Base-by-base conservation (phyloP, 2,329 filamentous ascomycete genomes). In the Talaromyces verruculosus region DNA sequence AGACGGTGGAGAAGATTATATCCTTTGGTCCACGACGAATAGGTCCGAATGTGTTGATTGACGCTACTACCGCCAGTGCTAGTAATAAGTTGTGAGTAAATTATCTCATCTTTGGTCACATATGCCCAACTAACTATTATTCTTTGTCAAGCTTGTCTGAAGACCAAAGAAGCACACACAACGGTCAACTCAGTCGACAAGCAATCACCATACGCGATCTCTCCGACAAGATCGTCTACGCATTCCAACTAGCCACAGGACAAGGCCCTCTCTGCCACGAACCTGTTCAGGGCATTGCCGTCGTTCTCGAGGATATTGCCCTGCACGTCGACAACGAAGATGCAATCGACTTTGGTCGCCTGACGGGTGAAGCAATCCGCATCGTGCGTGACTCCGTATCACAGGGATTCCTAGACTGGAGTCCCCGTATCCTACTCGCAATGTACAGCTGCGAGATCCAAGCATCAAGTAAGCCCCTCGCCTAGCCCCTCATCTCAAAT, bases 381-480 rank as follows among this genome's bases (percentile, higher is more conserved):
- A 90, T 91, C 0, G 89, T 94, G 19, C 92, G 94, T 71, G 88
- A 92, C 55, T 87, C 89, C n/a, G 92, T 99, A 68, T 87, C 89
- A 61, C 84, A 89, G 69, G 94, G 89, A 25, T 97, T 98, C 83
- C 83, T 97, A 19, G 95, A 98, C 82, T 99, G 95, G 95, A 94
- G 90, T 45, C 91, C 95, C 0, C 89, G 95, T n/a, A 87, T 99
- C 71, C 88, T 98, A 81, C 87, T 99, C 53, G 95, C 95, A 61
- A 98, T 98, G 92, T 99, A 99, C 82, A 92, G 88, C 64, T 97
- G 94, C 77, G 95, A 98, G 77, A 98, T 99, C 73, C 95, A 98
- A 84, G 93, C 94, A 35, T 93, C 91, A 25, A 94, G 88, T 90
- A 84, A 77, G 87, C 80, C 15, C 30, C 41, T 3, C 7, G 5